Conservation (phyloP, 2,329 filamentous ascomycete species). For the Dactylellina parvicollis region DNA sequence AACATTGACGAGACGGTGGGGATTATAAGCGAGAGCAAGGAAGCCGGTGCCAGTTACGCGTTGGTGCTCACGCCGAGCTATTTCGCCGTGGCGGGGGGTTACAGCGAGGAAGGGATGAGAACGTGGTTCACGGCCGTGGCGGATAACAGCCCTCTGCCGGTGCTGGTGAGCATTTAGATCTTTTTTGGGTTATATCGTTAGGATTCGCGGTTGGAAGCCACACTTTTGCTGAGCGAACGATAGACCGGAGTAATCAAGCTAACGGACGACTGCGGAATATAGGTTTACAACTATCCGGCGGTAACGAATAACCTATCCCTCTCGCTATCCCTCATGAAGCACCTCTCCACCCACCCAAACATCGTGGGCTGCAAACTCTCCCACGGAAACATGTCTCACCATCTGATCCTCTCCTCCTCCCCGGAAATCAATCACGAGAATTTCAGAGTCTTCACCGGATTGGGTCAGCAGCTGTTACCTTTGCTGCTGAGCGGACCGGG, state of each 20-base stretch:
- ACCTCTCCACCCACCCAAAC: constrained; percentile 71
- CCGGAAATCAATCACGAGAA: constrained; percentile 69
- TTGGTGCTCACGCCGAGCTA: constrained; percentile 73
- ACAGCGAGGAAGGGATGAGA: constrained; percentile 68
- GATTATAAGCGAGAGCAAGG: constrained; percentile 64
- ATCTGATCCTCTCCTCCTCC: constrained; percentile 70
- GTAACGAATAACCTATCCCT: constrained; percentile 74
- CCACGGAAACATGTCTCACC: constrained; percentile 73
- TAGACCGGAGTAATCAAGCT: background rate
- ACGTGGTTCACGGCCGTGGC: constrained; percentile 72
- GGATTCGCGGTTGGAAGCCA: background rate
- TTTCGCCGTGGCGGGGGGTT: constrained; percentile 67
- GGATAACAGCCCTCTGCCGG: constrained; percentile 69
- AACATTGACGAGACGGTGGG: constrained; percentile 71
- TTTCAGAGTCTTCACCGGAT: constrained; percentile 72
- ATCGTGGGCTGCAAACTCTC: constrained; percentile 77
- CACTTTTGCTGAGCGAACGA: background rate
- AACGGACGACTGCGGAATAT: background rate
- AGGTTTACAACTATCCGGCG: constrained; percentile 71
- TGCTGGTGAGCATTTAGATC: constrained; percentile 65
- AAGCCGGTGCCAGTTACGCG: constrained; percentile 70
- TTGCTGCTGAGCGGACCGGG: constrained; percentile 70
- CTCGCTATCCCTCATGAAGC: constrained; percentile 68
- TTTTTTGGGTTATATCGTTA: constrained; percentile 58
- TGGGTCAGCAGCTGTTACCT: constrained; percentile 73